Evolutionary conservation across 2,329 filamentous ascomycete species (phyloP).

Genomic region (Pseudopithomyces maydicus): DNA sequence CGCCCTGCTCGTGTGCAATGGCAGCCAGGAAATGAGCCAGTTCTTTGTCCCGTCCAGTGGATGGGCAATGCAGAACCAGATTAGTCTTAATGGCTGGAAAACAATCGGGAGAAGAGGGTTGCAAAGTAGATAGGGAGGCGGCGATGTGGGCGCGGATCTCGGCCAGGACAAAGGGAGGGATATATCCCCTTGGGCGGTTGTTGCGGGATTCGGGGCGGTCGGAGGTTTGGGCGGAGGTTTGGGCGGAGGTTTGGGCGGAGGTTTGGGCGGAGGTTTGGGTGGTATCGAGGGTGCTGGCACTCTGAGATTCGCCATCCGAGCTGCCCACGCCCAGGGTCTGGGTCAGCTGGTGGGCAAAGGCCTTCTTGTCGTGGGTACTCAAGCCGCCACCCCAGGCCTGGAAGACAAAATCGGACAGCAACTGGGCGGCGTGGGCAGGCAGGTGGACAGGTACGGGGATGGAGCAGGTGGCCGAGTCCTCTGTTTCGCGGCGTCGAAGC

Average conservation of each 20-base stretch:
- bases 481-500: constrained; percentile 28
- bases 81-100: constrained; percentile 60
- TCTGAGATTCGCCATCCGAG: constrained; percentile 1
- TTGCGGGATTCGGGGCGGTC: background rate
- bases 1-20: constrained; percentile 64
- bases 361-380: constrained; percentile 9
- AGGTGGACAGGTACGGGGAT: constrained; percentile 19
- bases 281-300: too few relatives aligned
- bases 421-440: constrained; percentile 20
- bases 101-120: constrained; percentile 46
- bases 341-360: constrained; percentile 16
- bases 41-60: constrained; percentile 58
- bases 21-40: constrained; percentile 67
- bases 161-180: constrained; percentile 36
- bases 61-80: constrained; percentile 64
- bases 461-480: constrained; percentile 19
- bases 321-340: constrained; percentile 11
- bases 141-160: constrained; percentile 58
- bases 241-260: background rate
- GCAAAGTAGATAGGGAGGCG: constrained; percentile 51
- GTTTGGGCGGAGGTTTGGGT: background rate
- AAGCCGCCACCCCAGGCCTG: constrained; percentile 14
- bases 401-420: constrained; percentile 28
- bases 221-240: background rate
- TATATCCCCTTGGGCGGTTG: background rate